Conservation (phyloP, 2,329 filamentous ascomycete genomes). For the Aspergillus flavus region DNA sequence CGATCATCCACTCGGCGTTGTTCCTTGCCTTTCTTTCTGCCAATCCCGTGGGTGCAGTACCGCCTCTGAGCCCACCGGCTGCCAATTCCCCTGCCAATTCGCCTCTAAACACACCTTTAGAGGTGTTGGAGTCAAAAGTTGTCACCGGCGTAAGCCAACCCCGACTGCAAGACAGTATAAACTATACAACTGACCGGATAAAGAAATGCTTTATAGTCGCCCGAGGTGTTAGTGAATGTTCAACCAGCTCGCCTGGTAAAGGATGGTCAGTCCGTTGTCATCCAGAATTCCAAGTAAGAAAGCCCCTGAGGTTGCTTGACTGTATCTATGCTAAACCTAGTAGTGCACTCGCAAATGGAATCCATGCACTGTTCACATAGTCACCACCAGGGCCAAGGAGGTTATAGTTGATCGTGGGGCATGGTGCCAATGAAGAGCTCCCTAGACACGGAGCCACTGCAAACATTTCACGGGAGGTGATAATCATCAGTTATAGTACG, state of each 20-base stretch:
- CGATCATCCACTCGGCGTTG: neutral
- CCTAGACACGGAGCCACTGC: neutral
- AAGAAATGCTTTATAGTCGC: neutral
- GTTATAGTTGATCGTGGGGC: neutral
- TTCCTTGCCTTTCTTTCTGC: neutral
- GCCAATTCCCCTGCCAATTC: neutral
- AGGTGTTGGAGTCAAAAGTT: neutral
- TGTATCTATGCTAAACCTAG: neutral
- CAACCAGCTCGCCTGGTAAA: too few relatives aligned
- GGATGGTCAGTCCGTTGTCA: neutral
- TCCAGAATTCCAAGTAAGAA: neutral
- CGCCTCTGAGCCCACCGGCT: neutral
- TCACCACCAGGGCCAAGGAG: neutral
- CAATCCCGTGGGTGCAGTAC: neutral
- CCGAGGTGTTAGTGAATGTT: too few relatives aligned
- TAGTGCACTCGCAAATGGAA: neutral
- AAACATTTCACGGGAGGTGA: neutral
- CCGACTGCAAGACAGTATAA: neutral
- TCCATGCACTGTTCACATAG: neutral
- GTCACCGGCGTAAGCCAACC: neutral
- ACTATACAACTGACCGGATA: neutral
- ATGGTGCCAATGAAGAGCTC: neutral
- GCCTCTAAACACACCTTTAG: neutral
- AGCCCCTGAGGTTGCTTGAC: neutral
- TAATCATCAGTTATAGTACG: neutral